Conservation (phyloP, 257 asterid genomes). For the Ilex aquifolium region DNA sequence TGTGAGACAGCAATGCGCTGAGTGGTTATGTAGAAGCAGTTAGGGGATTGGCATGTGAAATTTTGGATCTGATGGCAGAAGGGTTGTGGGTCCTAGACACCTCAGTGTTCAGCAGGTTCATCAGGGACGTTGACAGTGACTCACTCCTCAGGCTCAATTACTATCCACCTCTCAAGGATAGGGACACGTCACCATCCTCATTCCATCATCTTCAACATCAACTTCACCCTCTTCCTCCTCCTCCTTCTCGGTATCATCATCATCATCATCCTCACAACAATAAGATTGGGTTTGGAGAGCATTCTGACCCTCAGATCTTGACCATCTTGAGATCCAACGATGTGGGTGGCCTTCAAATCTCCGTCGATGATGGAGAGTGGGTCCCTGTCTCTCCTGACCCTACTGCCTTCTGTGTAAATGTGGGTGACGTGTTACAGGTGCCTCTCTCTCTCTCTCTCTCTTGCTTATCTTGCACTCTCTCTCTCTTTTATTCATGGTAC, state of each 20-base stretch:
- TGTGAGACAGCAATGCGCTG: conserved; percentile 41
- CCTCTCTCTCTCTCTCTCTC: neutral
- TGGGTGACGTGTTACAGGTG: conserved; percentile 81
- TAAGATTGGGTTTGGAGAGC: conserved; percentile 72
- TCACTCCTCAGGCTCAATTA: conserved; percentile 66
- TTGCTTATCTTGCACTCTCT: no score
- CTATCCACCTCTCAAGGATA: conserved; percentile 38
- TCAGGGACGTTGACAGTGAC: conserved; percentile 40
- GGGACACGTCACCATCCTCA: conserved; percentile 18
- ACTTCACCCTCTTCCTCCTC: neutral
- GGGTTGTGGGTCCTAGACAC: conserved; percentile 39
- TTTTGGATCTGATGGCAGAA: conserved; percentile 52
- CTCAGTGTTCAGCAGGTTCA: conserved; percentile 32
- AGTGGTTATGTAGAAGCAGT: conserved; percentile 50
- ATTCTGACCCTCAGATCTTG: conserved; percentile 88
- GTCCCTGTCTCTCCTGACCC: conserved; percentile 51
- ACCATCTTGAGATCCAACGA: conserved; percentile 60
- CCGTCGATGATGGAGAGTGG: conserved; percentile 54
- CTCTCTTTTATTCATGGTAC: neutral
- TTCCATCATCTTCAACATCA: neutral
- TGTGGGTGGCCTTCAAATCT: conserved; percentile 55
- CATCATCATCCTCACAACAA: neutral
- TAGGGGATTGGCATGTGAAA: conserved; percentile 52
- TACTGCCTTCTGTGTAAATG: conserved; percentile 44
- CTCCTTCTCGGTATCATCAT: neutral